Evolutionary conservation across 371 early-diverging fungal species (phyloP), one percentile per base, ranked within the genome.

Genomic region (Mortierella sp.): DNA sequence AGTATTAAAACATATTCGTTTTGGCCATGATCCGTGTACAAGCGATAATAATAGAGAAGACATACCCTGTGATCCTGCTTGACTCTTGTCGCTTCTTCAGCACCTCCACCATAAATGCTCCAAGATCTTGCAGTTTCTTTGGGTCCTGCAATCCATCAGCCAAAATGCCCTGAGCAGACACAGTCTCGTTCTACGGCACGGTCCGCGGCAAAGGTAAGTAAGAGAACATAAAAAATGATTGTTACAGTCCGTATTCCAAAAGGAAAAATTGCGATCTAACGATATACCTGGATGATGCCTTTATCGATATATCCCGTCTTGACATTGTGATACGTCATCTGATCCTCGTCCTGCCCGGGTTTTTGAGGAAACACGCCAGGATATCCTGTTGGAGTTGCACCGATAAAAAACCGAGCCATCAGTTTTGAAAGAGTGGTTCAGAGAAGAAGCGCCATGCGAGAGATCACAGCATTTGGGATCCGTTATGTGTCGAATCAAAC

Each of bases 361-460:
- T 76, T 65, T 42, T 90, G 89, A 12, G 91, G 90, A 57, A 87
- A 90, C 51, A 91, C 86, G 49, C 89, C 93, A n/a, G 92, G 88
- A 61, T 84, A 87, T 1, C 91, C 93, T 63, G 83, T 41, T 3
- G 2, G 12, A 12, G 28, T 26, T 44, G 44, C n/a, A n/a, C n/a
- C n/a, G n/a, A n/a, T n/a, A n/a, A n/a, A n/a, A n/a, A n/a, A n/a
- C n/a, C n/a, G n/a, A n/a, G n/a, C n/a, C n/a, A n/a, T n/a, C n/a
- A n/a, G n/a, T n/a, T n/a, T n/a, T n/a, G n/a, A n/a, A n/a, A n/a
- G n/a, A n/a, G n/a, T n/a, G n/a, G n/a, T n/a, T 19, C 17, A 14
- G n/a, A 17, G 11, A 21, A 27, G n/a, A 39, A 19, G n/a, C 17
- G 19, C 39, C 14, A 14, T 32, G 43, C 14, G 17, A 32, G 23